Evolutionary conservation across 2,329 filamentous ascomycete genomes (phyloP).

Genomic region (Septoria linicola): DNA sequence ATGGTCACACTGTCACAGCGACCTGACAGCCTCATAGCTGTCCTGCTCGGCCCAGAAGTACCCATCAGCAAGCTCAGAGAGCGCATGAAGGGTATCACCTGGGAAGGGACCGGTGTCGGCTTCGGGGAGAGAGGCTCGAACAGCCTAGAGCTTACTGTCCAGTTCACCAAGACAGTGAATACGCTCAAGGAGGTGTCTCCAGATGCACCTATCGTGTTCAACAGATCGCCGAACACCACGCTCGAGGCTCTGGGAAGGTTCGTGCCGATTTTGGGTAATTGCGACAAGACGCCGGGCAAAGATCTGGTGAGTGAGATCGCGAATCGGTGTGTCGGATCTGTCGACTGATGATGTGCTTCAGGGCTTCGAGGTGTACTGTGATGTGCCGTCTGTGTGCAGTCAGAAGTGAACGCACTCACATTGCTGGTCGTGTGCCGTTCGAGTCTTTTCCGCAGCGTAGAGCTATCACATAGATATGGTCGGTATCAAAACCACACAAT

Average conservation of each 20-base stretch:
- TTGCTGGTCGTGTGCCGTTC: neutral
- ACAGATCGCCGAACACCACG: slow-evolving; percentile 2
- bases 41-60: slow-evolving; percentile 2
- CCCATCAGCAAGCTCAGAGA: neutral
- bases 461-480: too few species aligned
- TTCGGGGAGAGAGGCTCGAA: neutral
- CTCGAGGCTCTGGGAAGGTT: slow-evolving; percentile 3
- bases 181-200: slow-evolving; percentile 2
- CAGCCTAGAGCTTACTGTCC: neutral
- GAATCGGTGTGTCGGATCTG: neutral
- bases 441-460: neutral
- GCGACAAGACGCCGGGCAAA: neutral
- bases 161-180: slow-evolving; percentile 2
- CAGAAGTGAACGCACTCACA: neutral
- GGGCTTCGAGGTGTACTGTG: slow-evolving; percentile 1
- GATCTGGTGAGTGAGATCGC: slow-evolving; percentile 4
- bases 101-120: slow-evolving; percentile 5
- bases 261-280: slow-evolving; percentile 1
- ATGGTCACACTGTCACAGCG: too few species aligned
- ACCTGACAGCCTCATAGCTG: too few species aligned
- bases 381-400: slow-evolving; percentile 5
- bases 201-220: slow-evolving; percentile 1
- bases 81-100: neutral
- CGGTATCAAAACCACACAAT: too few species aligned
- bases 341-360: neutral